Evolutionary conservation across 306 rosid genomes (phyloP), one percentile per base, ranked within the genome.

Genomic region (Hippophae gyantsensis): DNA sequence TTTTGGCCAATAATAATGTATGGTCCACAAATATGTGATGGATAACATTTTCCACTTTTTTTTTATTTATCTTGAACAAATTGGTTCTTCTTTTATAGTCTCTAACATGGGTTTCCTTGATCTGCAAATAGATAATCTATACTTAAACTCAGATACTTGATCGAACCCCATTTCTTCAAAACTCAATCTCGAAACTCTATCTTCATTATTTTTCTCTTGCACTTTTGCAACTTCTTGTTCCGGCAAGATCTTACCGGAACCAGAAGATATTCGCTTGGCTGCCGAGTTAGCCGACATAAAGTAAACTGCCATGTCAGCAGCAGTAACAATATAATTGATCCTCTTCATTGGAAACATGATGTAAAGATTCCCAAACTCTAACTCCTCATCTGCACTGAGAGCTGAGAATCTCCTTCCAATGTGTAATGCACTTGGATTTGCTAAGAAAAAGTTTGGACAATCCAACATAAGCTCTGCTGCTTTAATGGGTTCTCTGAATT

Each of bases 401-500:
- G 93, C 82, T 47, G 80, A 71, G 79, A 92, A 92, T 8, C 99
- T 56, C 42, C 81, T 54, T 11, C 89, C 86, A 7, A 92, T 76
- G 61, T 83, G 93, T 0, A 92, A 86, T 18, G 95, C 83, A 1
- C 45, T 64, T 0, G 96, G 84, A 58, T 80, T 77, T 13, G 79
- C 64, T 0, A 86, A 27, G 70, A 92, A 92, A 42, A 53, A 58
- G n/a, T 52, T 69, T 0, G 96, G 96, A 10, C 73, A 63, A 47
- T 88, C 96, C 1, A 92, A 70, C 99, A 92, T 92, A 60, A 92
- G 86, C 74, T 92, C 99, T 0, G 96, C 99, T 7, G 86, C 96
- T 25, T 82, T 92, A 48, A 82, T 42, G 5, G 71, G 9, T 0
- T 83, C 78, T 8, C 69, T 82, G 71, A 71, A 81, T 58, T 85